These are phyloP conservation scores for Fomitopsis pulvina DNA, from an alignment of 768 basidiomycete genomes.

Conservation along the genomic window DNA sequence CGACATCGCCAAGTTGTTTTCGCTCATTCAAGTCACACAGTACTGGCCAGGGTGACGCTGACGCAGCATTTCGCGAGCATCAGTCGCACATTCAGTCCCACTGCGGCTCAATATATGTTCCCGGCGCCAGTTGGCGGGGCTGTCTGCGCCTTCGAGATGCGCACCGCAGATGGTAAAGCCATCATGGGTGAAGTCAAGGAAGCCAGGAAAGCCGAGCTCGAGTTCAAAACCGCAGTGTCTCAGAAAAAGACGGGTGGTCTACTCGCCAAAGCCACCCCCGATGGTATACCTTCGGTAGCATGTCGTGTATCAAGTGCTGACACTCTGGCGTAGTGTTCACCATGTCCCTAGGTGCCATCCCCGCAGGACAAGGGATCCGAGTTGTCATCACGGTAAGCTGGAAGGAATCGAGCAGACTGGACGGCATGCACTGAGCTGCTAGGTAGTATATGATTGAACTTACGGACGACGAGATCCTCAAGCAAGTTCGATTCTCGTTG, in stretches of 20 bases:
- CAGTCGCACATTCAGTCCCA: not conserved
- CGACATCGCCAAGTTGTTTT: not conserved
- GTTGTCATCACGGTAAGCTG: conserved; percentile 33
- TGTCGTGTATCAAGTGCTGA: not conserved
- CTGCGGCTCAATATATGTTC: conserved; percentile 36
- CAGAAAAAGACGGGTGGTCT: conserved; percentile 38
- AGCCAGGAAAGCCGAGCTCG: conserved; percentile 33
- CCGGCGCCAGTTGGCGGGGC: conserved; percentile 51
- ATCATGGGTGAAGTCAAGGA: conserved; percentile 44
- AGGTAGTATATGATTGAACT: conserved; percentile 47
- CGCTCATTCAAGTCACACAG: not conserved
- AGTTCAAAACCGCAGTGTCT: conserved; percentile 34
- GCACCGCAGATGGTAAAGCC: conserved; percentile 34
- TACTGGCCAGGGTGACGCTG: not conserved
- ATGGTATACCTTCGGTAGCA: conserved; percentile 37
- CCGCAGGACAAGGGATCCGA: conserved; percentile 32
- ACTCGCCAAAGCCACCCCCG: conserved; percentile 37
- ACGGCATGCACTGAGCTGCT: not conserved
- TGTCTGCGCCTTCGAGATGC: conserved; percentile 48
- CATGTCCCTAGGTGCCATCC: conserved; percentile 51
- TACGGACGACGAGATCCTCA: conserved; percentile 38
- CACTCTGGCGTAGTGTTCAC: conserved; percentile 39
- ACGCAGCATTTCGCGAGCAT: not conserved
- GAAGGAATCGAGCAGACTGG: not conserved
- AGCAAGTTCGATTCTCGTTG: conserved; percentile 49